A percentile compares a stretch with the other conserved stretches of the same genome.
These are phyloP conservation scores for Friedmanniomyces endolithicus DNA, from an alignment of 495 filamentous ascomycete genomes.

Conservation along the genomic window DNA sequence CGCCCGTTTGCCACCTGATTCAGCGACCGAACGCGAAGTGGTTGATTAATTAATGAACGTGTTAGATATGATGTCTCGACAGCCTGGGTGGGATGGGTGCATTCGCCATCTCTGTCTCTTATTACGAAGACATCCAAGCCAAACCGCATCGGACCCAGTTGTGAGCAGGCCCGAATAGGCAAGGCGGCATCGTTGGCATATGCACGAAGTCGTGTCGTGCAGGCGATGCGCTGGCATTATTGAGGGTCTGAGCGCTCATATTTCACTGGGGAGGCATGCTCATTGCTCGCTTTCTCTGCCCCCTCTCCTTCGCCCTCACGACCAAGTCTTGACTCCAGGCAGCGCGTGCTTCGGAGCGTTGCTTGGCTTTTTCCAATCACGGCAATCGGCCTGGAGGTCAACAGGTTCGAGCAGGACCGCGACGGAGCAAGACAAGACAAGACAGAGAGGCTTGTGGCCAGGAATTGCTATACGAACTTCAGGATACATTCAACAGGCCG, in stretches of 20 bases:
- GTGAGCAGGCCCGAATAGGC: neutral
- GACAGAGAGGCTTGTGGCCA: neutral
- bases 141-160: too few species aligned
- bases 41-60: too few species aligned
- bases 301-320: neutral
- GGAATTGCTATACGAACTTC: neutral
- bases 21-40: neutral
- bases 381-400: neutral
- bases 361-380: too few species aligned
- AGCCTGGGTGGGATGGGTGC: too few species aligned
- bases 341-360: too few species aligned
- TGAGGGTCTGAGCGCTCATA: conserved; percentile 1
- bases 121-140: too few species aligned
- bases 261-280: neutral
- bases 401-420: too few species aligned
- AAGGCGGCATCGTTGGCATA: neutral
- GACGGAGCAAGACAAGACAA: too few species aligned
- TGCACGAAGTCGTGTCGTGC: neutral
- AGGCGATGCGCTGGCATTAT: conserved; percentile 8
- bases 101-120: too few species aligned
- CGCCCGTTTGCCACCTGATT: too few species aligned
- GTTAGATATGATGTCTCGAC: too few species aligned
- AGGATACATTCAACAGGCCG: neutral
- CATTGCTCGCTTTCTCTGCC: neutral
- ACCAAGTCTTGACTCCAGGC: too few species aligned